Conservation (phyloP, 2,329 filamentous ascomycete genomes). For the Xenoacremonium recifei region DNA sequence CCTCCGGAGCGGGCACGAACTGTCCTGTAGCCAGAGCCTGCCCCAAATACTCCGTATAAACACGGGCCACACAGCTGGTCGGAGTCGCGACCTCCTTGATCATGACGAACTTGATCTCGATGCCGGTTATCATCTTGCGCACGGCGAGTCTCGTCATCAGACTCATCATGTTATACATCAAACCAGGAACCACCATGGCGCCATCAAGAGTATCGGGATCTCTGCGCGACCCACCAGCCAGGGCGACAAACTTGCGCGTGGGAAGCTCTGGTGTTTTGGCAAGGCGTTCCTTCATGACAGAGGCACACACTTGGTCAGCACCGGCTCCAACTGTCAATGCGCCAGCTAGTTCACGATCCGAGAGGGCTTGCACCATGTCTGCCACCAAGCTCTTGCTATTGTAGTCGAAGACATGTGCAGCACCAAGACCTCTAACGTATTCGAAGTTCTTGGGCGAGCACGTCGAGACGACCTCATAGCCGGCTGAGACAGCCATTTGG, state of each 20-base stretch:
- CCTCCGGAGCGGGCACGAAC: conserved; percentile 24
- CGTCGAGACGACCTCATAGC: conserved; percentile 43
- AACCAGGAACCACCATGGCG: background rate
- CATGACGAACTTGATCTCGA: background rate
- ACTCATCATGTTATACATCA: background rate
- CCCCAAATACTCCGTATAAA: conserved; percentile 26
- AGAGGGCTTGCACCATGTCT: conserved; percentile 9
- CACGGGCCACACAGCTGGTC: conserved; percentile 19
- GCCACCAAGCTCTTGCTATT: conserved; percentile 8
- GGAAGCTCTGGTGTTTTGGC: background rate
- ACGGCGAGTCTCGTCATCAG: background rate
- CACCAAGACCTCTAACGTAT: conserved; percentile 40
- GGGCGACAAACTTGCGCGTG: conserved; percentile 1
- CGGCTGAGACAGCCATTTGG: conserved; percentile 41
- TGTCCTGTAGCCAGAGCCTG: conserved; percentile 21
- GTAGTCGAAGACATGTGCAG: conserved; percentile 42
- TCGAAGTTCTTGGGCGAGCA: conserved; percentile 40
- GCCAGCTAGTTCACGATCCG: conserved; percentile 4
- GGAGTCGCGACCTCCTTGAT: conserved; percentile 1
- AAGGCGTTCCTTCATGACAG: conserved; percentile 1
- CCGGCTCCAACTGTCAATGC: conserved; percentile 7
- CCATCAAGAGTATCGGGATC: background rate
- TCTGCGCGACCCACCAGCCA: background rate
- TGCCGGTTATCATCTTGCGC: background rate
- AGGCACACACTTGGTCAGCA: background rate